Percentiles rank a stretch among this genome's conserved stretches.
phyloP scores from a whole-genome alignment of 2,329 filamentous ascomycete genomes.

The Neofusicoccum cordaticola region DNA sequence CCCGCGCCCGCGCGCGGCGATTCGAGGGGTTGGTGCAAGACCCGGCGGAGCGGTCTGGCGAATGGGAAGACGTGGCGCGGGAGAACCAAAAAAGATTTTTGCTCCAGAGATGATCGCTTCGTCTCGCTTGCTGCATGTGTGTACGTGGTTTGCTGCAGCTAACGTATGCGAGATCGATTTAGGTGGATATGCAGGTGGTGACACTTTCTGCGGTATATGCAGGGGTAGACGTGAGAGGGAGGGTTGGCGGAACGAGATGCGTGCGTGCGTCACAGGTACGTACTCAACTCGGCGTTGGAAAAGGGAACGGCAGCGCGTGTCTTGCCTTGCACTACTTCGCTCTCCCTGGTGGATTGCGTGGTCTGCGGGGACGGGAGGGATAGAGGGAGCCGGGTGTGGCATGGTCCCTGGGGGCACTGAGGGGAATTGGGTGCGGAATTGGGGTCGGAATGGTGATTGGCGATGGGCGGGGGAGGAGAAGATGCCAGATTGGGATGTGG shows the following conservation, averaged over 20 bases:
- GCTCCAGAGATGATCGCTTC: conserved; percentile 9
- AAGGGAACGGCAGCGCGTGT: no score
- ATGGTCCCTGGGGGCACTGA: not conserved
- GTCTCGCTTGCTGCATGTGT: conserved; percentile 1
- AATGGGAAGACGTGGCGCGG: conserved; percentile 11
- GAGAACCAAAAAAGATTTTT: not conserved
- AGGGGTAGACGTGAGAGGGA: not conserved
- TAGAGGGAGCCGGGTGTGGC: not conserved
- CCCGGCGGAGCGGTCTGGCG: not conserved
- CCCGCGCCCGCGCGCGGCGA: not conserved
- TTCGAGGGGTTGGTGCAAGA: not conserved
- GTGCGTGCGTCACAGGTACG: not conserved
- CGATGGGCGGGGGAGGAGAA: not conserved
- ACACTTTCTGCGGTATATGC: not conserved
- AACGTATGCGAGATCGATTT: conserved; percentile 12
- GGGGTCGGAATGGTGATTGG: conserved; percentile 2
- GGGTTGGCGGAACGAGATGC: not conserved
- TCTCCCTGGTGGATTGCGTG: not conserved
- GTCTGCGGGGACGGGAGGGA: not conserved
- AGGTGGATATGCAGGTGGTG: conserved; percentile 3
- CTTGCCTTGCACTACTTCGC: not conserved
- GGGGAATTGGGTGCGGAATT: not conserved
- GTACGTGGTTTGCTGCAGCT: not conserved
- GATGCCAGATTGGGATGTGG: not conserved
- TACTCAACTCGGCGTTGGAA: not conserved